Conservation (phyloP, 2,329 filamentous ascomycete species). For the Aspergillus pseudoviridinutans region DNA sequence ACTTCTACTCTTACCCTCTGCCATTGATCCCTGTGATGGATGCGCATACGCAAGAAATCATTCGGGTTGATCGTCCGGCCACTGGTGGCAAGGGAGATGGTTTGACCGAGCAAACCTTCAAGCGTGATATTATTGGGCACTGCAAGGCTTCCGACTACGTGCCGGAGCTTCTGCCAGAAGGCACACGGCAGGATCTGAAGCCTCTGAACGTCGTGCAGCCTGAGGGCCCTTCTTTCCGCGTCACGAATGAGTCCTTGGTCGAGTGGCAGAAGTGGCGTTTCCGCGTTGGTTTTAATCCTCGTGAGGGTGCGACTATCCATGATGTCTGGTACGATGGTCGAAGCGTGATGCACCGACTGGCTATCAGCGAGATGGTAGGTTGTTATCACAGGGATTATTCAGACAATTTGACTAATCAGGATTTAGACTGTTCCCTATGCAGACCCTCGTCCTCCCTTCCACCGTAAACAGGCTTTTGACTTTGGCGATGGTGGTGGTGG, state of each 20-base stretch:
- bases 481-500: constrained; percentile 67
- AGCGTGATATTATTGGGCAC: constrained; percentile 50
- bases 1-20: constrained; percentile 61
- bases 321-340: constrained; percentile 65
- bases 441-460: constrained; percentile 62
- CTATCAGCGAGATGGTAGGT: constrained; percentile 62
- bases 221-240: constrained; percentile 62
- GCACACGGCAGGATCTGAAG: constrained; percentile 54
- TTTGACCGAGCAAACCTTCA: constrained; percentile 37
- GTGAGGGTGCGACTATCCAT: constrained; percentile 68
- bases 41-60: constrained; percentile 49
- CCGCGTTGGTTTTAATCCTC: constrained; percentile 53
- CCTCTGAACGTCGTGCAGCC: constrained; percentile 70
- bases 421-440: constrained; percentile 56
- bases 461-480: constrained; percentile 69
- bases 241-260: constrained; percentile 37
- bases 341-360: constrained; percentile 63
- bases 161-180: constrained; percentile 44
- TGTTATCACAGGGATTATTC: background rate
- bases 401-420: background rate
- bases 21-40: constrained; percentile 54
- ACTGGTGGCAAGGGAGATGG: constrained; percentile 50
- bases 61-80: constrained; percentile 57
- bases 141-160: constrained; percentile 52
- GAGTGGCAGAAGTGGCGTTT: constrained; percentile 68